These are phyloP conservation scores for Lathyrus oleraceus DNA, from an alignment of 306 rosid species.

Conservation along the genomic window DNA sequence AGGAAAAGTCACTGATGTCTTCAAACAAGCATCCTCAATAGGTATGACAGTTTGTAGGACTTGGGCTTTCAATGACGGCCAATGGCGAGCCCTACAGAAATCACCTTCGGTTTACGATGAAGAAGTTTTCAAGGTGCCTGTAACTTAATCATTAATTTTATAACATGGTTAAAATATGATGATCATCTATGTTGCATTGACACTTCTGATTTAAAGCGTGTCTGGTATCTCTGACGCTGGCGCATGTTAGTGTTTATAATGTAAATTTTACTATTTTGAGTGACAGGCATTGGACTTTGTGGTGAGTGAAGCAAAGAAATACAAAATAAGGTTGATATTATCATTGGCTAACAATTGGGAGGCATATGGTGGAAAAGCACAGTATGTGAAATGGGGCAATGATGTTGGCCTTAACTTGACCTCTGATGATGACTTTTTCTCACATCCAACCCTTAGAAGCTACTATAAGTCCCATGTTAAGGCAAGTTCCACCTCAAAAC, in stretches of 20 bases:
- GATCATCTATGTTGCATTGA: no score
- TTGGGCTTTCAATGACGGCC: constrained; percentile 97
- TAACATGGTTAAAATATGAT: not conserved
- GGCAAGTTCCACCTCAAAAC: constrained; percentile 49
- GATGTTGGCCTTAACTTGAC: constrained; percentile 81
- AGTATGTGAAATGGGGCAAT: constrained; percentile 92
- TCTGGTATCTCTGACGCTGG: no score
- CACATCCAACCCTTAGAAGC: constrained; percentile 75
- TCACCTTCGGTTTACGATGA: constrained; percentile 88
- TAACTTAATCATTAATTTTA: no score
- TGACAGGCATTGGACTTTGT: constrained; percentile 90
- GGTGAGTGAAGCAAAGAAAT: constrained; percentile 85
- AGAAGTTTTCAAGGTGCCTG: constrained; percentile 73
- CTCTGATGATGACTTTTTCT: constrained; percentile 82
- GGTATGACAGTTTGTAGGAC: constrained; percentile 93
- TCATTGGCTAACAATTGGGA: constrained; percentile 92
- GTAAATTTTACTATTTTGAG: constrained; percentile 21
- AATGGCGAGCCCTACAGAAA: constrained; percentile 90
- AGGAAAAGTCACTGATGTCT: constrained; percentile 77
- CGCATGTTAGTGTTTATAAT: not conserved
- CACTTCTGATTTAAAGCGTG: no score
- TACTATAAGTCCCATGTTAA: constrained; percentile 87
- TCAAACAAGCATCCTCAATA: constrained; percentile 69
- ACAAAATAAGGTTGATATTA: constrained; percentile 79
- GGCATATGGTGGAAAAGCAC: constrained; percentile 93